These are phyloP conservation scores for Aspergillus sclerotiicarbonarius DNA, from an alignment of 495 filamentous ascomycete genomes.

Conservation along the genomic window DNA sequence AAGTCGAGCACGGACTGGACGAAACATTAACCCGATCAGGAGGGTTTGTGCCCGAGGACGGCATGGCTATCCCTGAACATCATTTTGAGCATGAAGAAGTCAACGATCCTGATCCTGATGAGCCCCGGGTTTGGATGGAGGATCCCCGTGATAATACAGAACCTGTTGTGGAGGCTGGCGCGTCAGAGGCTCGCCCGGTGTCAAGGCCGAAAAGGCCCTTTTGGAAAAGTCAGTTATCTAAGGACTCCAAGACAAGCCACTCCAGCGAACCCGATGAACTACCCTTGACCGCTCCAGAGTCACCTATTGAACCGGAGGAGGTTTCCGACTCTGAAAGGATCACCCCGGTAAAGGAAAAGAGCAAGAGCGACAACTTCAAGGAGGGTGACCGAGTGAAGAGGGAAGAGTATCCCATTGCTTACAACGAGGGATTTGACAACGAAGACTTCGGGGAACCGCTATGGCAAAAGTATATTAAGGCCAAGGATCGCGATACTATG, in stretches of 20 bases:
- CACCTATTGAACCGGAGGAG: conserved; percentile 20
- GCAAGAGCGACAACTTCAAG: conserved; percentile 22
- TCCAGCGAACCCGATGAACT: conserved; percentile 35
- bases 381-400: conserved; percentile 38
- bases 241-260: conserved; percentile 28
- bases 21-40: conserved; percentile 53
- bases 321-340: conserved; percentile 12
- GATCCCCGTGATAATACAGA: background rate
- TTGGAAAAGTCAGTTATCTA: conserved; percentile 43
- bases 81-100: background rate
- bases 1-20: conserved; percentile 42
- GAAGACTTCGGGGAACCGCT: conserved; percentile 61
- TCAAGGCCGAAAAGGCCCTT: conserved; percentile 38
- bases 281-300: conserved; percentile 38
- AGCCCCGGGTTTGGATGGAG: background rate
- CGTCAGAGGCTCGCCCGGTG: background rate
- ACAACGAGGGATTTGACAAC: conserved; percentile 63
- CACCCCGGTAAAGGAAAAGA: conserved; percentile 14
- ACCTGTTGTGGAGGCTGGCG: background rate
- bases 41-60: conserved; percentile 40
- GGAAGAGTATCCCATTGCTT: conserved; percentile 68
- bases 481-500: conserved; percentile 82
- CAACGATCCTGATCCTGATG: background rate
- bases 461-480: conserved; percentile 80
- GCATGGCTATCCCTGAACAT: background rate